Evolutionary conservation across 2,329 filamentous ascomycete species (phyloP), one percentile per base, ranked within the genome.

Genomic region (Penicillium sp.): DNA sequence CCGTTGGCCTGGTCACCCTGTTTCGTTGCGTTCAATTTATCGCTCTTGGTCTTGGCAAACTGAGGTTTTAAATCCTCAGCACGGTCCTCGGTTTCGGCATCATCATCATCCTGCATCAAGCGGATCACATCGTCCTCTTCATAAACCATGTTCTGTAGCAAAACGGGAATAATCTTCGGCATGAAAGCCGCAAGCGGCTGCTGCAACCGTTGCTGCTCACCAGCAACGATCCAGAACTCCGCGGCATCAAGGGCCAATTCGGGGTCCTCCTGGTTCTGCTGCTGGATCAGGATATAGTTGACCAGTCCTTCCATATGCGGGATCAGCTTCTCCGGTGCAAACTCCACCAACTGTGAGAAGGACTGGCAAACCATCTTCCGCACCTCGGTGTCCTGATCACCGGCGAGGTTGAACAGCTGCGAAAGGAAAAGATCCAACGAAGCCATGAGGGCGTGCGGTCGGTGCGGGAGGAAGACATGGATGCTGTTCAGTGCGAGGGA

Each of bases 71-170:
- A 90, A 64, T 99, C 94, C 72, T 99, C 85, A 37, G 85, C 85
- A 15, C 89, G 85, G 70, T 99, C 94, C 40, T 99, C 93, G 55
- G 91, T 83, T 13, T 97, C 91, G 36, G 94, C 94, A 68, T 97
- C 92, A 60, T 93, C 88, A 17, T 88, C 90, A 56, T 91, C 91
- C 8, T 86, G 89, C 55, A 92, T 91, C 7, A 97, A 78, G 44
- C 91, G 80, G 27, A 90, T 82, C 62, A 96, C 94, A 60, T 97
- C 94, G 62, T 99, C 94, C 58, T 94, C 90, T 64, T 89, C 90
- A 71, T 97, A 99, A 1, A 97, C 86, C 93, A 99, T 99, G 68
- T 90, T 95, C 60, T 94, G 86, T 7, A 99, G 82, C 45, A 99
- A 78, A 1, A 97, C 89, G 0, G 94, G 94, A 24, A 99, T 88